A percentile compares a stretch with the other conserved stretches of the same genome.
These are phyloP conservation scores for Rhodosorus marinus DNA, from an alignment of 23 red algal genomes.

Conservation along the genomic window DNA sequence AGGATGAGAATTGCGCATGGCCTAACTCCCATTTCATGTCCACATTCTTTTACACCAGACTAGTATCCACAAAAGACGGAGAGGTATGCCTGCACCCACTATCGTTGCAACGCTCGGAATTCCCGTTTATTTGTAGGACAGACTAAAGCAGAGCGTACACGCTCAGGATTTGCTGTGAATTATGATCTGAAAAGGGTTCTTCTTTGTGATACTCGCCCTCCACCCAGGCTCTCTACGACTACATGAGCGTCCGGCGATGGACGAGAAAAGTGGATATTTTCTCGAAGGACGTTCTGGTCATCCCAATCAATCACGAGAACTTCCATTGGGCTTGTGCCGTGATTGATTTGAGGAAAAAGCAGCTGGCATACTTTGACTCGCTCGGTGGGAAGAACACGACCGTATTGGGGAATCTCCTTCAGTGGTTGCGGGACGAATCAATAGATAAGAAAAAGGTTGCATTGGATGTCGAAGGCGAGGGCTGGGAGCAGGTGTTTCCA, in stretches of 20 bases:
- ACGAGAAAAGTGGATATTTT: slow-evolving; percentile 64
- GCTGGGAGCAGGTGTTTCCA: slow-evolving; percentile 7
- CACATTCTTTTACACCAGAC: slow-evolving; percentile 72
- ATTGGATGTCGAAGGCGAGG: slow-evolving; percentile 2
- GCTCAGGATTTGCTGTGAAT: no score
- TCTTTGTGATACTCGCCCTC: no score
- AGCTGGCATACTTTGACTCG: slow-evolving; percentile 43
- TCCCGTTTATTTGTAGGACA: no score
- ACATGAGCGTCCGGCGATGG: slow-evolving; percentile 62
- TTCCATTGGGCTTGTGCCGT: slow-evolving; percentile 78
- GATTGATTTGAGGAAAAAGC: slow-evolving; percentile 33
- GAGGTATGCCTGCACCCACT: no score
- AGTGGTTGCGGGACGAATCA: slow-evolving; percentile 69
- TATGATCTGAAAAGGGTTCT: no score
- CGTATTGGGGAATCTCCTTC: slow-evolving; percentile 29
- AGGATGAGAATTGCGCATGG: neutral
- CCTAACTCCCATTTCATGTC: slow-evolving; percentile 27
- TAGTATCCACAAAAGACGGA: no score
- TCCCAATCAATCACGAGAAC: slow-evolving; percentile 84
- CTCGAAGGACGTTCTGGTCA: slow-evolving; percentile 35
- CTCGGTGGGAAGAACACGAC: slow-evolving; percentile 32
- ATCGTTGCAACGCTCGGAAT: no score
- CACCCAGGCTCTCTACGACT: slow-evolving; percentile 54
- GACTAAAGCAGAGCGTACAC: no score
- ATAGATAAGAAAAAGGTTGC: slow-evolving; percentile 19